Percentiles rank a stretch among this genome's conserved stretches.
These are phyloP conservation scores for Claviceps monticola DNA, from an alignment of 2,329 filamentous ascomycete genomes.

Conservation along the genomic window DNA sequence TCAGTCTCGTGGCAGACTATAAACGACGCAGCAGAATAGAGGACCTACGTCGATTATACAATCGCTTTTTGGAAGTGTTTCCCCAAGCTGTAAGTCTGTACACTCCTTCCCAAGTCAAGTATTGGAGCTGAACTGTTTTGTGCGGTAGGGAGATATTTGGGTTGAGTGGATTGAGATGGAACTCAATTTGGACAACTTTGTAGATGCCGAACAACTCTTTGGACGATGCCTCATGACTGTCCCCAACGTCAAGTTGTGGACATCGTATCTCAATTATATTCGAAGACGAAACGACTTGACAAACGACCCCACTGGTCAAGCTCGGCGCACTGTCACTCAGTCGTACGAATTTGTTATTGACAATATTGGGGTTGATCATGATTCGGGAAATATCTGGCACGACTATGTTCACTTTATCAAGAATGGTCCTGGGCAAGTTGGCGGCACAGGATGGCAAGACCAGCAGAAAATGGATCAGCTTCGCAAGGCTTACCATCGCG, in stretches of 20 bases:
- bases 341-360: slow-evolving; percentile 89
- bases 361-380: slow-evolving; percentile 81
- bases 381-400: slow-evolving; percentile 79
- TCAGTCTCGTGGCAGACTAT: slow-evolving; percentile 73
- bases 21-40: slow-evolving; percentile 70
- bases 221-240: slow-evolving; percentile 63
- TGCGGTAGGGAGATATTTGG: slow-evolving; percentile 75
- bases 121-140: slow-evolving; percentile 5
- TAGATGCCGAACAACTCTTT: slow-evolving; percentile 71
- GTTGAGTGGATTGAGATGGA: slow-evolving; percentile 82
- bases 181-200: slow-evolving; percentile 70
- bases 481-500: slow-evolving; percentile 82
- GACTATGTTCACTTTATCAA: slow-evolving; percentile 94
- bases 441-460: slow-evolving; percentile 85
- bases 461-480: slow-evolving; percentile 95
- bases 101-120: not conserved
- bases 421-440: slow-evolving; percentile 70
- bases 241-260: slow-evolving; percentile 79
- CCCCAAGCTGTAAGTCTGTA: slow-evolving; percentile 64
- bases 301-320: slow-evolving; percentile 62
- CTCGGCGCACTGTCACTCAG: slow-evolving; percentile 65
- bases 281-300: slow-evolving; percentile 74
- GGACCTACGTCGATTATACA: slow-evolving; percentile 65
- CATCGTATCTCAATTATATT: slow-evolving; percentile 87
- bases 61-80: slow-evolving; percentile 77